Conservation (phyloP, 2,329 filamentous ascomycete species). For the Alternaria gansuensis region DNA sequence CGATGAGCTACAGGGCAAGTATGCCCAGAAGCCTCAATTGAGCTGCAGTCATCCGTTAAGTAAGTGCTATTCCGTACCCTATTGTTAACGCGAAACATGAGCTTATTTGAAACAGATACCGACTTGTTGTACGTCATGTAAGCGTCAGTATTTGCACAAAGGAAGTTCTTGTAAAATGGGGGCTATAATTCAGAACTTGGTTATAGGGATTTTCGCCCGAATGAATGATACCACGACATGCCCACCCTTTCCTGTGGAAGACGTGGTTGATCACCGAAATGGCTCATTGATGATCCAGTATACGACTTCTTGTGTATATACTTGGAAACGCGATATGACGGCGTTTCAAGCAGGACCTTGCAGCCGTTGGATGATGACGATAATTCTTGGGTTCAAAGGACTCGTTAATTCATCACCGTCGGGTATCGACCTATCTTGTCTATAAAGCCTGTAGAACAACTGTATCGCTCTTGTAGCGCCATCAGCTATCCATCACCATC, state of each 20-base stretch:
- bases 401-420: background rate
- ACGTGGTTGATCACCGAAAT: background rate
- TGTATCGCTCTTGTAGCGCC: background rate
- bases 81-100: background rate
- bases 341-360: background rate
- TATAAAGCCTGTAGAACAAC: background rate
- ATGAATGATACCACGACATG: slow-evolving; percentile 6
- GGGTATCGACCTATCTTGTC: slow-evolving; percentile 3
- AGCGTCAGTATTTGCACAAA: background rate
- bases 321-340: slow-evolving; percentile 5
- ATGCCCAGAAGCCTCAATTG: slow-evolving; percentile 93
- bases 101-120: slow-evolving; percentile 22
- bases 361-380: background rate
- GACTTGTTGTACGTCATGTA: slow-evolving; percentile 33
- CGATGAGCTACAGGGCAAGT: slow-evolving; percentile 85
- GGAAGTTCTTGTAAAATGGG: background rate
- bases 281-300: slow-evolving; percentile 1
- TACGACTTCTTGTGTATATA: slow-evolving; percentile 2
- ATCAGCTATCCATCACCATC: background rate
- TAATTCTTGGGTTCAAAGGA: background rate
- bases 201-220: background rate
- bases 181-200: background rate
- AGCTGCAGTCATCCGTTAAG: slow-evolving; percentile 95
- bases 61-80: slow-evolving; percentile 59
- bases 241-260: background rate